phyloP scores from a whole-genome alignment of 2,329 filamentous ascomycete genomes.

The Aspergillus sp. region DNA sequence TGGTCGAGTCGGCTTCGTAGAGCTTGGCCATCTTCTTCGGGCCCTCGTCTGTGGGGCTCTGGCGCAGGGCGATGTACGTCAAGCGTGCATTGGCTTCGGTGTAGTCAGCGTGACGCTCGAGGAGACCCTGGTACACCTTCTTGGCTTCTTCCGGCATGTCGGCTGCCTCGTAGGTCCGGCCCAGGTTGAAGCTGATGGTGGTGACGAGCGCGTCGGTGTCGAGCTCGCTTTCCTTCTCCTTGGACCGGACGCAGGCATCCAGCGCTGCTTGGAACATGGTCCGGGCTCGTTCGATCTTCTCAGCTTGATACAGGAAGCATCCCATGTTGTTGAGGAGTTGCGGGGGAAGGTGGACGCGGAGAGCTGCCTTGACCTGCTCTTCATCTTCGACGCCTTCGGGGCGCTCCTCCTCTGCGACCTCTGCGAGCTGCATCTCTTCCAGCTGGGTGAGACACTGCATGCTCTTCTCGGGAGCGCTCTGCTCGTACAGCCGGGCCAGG shows the following conservation, averaged over 20 bases:
- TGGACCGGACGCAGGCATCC: conserved; percentile 79
- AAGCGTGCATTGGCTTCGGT: conserved; percentile 86
- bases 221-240: conserved; percentile 70
- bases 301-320: conserved; percentile 88
- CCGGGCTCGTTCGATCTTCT: conserved; percentile 76
- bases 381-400: conserved; percentile 64
- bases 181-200: conserved; percentile 95
- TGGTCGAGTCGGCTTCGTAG: conserved; percentile 78
- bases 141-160: conserved; percentile 79
- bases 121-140: conserved; percentile 81
- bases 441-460: conserved; percentile 89
- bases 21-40: conserved; percentile 83
- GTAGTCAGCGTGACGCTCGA: conserved; percentile 85
- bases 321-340: conserved; percentile 96
- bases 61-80: conserved; percentile 83
- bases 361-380: conserved; percentile 55
- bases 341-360: conserved; percentile 80
- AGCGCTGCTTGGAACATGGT: conserved; percentile 91
- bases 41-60: conserved; percentile 79
- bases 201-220: conserved; percentile 92
- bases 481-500: conserved; percentile 86
- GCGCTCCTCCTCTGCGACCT: conserved; percentile 69
- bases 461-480: conserved; percentile 81
- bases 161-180: conserved; percentile 85
- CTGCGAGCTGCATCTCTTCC: conserved; percentile 83